Evolutionary conservation across 2,329 filamentous ascomycete genomes (phyloP).

Genomic region (Neonectria sp.): DNA sequence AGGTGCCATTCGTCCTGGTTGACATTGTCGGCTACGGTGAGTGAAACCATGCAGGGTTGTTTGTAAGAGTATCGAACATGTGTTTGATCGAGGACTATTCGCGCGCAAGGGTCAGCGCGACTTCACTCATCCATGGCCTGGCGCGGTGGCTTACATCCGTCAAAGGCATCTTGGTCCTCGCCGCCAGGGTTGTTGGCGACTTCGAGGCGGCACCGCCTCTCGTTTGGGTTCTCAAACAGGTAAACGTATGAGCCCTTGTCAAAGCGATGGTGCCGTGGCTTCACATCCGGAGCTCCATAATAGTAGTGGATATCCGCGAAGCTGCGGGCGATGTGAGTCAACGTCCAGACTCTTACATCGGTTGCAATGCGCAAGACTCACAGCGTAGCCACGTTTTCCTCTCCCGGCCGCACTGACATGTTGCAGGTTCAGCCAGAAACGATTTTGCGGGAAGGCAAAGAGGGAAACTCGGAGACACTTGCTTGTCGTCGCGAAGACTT

Average conservation of each 20-base stretch:
- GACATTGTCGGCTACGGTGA: slow-evolving; percentile 72
- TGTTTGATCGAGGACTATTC: slow-evolving; percentile 75
- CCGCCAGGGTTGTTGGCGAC: slow-evolving; percentile 82
- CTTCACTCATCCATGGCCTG: slow-evolving; percentile 25
- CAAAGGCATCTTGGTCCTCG: slow-evolving; percentile 84
- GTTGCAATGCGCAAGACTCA: slow-evolving; percentile 51
- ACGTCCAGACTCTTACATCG: slow-evolving; percentile 1
- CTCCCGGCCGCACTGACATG: slow-evolving; percentile 64
- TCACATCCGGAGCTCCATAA: slow-evolving; percentile 76
- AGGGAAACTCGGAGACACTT: slow-evolving; percentile 24
- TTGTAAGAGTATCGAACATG: slow-evolving; percentile 80
- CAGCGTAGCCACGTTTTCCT: slow-evolving; percentile 68
- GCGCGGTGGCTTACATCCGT: slow-evolving; percentile 73
- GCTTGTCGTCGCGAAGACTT: slow-evolving; percentile 26
- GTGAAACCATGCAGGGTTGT: slow-evolving; percentile 79
- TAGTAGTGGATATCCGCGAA: slow-evolving; percentile 87
- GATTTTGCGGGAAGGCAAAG: background rate
- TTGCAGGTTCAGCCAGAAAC: slow-evolving; percentile 31
- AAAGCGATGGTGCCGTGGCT: slow-evolving; percentile 84
- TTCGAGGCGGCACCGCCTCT: slow-evolving; percentile 79
- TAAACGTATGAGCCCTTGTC: slow-evolving; percentile 87
- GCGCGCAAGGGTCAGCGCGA: slow-evolving; percentile 27
- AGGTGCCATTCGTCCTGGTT: slow-evolving; percentile 80
- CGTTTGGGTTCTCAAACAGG: slow-evolving; percentile 80
- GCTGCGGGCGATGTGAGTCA: slow-evolving; percentile 58